Evolutionary conservation across 345 rosid species (phyloP), one percentile per base, ranked within the genome.

Genomic region (Dipteronia sinensis): DNA sequence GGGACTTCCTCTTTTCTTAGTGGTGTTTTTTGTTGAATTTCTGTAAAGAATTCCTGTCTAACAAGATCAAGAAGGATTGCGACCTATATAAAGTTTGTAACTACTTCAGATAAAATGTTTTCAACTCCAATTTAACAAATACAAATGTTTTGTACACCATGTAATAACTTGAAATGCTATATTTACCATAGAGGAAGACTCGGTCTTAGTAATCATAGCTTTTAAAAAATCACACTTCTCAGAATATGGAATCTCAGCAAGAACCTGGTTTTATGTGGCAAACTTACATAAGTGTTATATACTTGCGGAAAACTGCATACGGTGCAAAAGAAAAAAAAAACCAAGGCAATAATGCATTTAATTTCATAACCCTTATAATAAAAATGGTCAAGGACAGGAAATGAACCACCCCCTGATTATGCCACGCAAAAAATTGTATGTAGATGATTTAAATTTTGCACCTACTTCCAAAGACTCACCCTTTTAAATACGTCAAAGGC

Each of bases 161-260:
- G 56, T 10, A 67, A 68, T 53, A 53, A 55, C 29, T 46, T 71
- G 38, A 51, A 74, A 22, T 58, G 49, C 12, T 59, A 72, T 59
- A 72, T 81, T 85, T 89, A 96, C 99, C 99, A 96, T 91, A 53
- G 99, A 87, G 65, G 99, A 81, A 67, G 97, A 92, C 72, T 83
- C 79, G 61, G 87, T 82, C 68, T 86, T 86, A 55, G 76, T 80
- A 74, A 96, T 83, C 82, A 91, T 77, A 63, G 95, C 92, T 80
- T 85, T 86, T 63, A 94, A 71, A 74, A 94, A 75, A 79, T 92
- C 90, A 67, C 77, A 77, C 81, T 90, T 90, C 82, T 85, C 83
- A 76, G 91, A 64, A 79, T 73, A 69, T 77, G 99, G 98, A 83
- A 86, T 81, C 83, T 94, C 95, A 83, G 90, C 91, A 59, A 92